These are phyloP conservation scores for Skeletonema tropicum DNA, from an alignment of 108 stramenopile genomes.

Conservation along the genomic window DNA sequence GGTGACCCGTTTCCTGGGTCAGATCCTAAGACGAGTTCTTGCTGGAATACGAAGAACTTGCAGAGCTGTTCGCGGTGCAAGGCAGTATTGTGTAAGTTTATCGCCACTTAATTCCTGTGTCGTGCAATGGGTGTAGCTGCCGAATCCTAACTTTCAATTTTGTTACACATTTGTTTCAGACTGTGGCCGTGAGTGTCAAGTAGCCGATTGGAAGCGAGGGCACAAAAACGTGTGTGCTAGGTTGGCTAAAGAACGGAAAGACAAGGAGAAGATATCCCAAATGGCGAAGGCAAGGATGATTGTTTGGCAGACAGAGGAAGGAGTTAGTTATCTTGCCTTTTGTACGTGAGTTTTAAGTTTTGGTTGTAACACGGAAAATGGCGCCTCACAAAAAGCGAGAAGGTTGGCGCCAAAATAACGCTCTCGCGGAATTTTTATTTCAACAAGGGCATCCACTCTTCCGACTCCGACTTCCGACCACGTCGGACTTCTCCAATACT, in stretches of 20 bases:
- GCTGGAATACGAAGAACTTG: neutral
- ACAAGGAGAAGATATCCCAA: conserved; percentile 6
- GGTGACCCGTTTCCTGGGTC: neutral
- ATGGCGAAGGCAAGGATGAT: neutral
- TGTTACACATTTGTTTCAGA: neutral
- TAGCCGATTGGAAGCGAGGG: conserved; percentile 4
- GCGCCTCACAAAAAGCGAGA: too few species aligned
- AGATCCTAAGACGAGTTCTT: neutral
- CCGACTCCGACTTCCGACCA: too few species aligned
- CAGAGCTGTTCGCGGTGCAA: neutral
- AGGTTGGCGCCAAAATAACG: too few species aligned
- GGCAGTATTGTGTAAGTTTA: neutral
- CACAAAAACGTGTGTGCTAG: conserved; percentile 1
- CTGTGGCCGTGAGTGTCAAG: neutral
- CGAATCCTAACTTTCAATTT: neutral
- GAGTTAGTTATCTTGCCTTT: too few species aligned
- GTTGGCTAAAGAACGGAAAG: conserved; percentile 6
- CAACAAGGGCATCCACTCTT: too few species aligned
- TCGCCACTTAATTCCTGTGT: neutral
- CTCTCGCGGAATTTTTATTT: too few species aligned
- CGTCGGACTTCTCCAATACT: too few species aligned
- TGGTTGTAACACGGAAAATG: too few species aligned
- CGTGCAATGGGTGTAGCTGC: neutral
- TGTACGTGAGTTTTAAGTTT: too few species aligned
- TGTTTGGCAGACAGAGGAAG: too few species aligned